Evolutionary conservation across 768 basidiomycete species (phyloP), one percentile per base, ranked within the genome.

Genomic region (Boletus insuetus): DNA sequence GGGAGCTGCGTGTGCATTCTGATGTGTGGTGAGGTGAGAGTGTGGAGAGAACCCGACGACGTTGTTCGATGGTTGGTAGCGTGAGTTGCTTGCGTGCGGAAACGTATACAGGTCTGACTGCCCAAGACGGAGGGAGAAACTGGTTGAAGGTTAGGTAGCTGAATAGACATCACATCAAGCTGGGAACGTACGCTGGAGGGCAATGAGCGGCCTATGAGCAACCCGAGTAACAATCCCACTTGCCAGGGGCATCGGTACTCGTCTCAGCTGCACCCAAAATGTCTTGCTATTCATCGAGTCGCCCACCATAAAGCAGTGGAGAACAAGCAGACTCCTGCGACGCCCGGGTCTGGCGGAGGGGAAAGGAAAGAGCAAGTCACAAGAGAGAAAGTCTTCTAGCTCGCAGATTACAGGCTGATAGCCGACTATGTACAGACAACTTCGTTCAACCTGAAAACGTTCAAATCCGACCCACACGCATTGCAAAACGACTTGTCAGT

Each of bases 11-110:
- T 9, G 91, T 92, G 74, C 95, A 98, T 73, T 95, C 88, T 54
- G 86, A 87, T 20, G 97, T 98, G 70, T 98, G 88, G 67, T 97
- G 93, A 0, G 94, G 85, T 0, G 93, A 85, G 45, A 99, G 82
- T 5, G 88, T 87, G 29, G 89, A 89, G 53, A 99, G 79, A 49
- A 98, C 85, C 22, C 94, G 87, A 26, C 79, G 78, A 14, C 97
- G 87, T 71, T 98, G 94, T 43, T 88, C 85, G 13, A 87, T 69
- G 0, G 89, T 91, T 1, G 96, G 96, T 2, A 90, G 77, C 26
- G 83, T 80, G 43, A 91, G 78, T 16, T 83, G 81, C 53, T 87
- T 83, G 31, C 81, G 81, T 46, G 80, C 79, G 52, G 82, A 75
- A 8, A 68, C 66, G 41, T 70, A 74, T 55, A 81, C 73, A 35